These are phyloP conservation scores for Aspergillus candidus DNA, from an alignment of 2,329 filamentous ascomycete genomes.

Conservation along the genomic window DNA sequence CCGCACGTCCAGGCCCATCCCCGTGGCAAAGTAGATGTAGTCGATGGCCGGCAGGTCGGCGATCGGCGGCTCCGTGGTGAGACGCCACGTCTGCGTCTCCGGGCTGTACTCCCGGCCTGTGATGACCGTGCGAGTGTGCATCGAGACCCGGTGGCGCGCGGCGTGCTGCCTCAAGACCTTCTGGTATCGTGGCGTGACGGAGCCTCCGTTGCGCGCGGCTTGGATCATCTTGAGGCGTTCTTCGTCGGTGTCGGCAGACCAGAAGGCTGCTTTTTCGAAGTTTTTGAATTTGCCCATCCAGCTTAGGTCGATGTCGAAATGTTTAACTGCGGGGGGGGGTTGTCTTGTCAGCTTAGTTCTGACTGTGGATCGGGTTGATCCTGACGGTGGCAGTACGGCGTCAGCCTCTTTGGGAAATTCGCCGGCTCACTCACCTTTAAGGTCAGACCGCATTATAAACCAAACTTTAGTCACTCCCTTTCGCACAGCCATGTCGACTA, in stretches of 20 bases:
- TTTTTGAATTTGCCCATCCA: conserved; percentile 84
- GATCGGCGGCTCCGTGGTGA: conserved; percentile 51
- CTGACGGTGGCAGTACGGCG: too few relatives aligned
- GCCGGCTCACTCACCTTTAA: conserved; percentile 37
- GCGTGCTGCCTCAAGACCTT: conserved; percentile 61
- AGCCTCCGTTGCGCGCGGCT: conserved; percentile 66
- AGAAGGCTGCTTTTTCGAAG: conserved; percentile 68
- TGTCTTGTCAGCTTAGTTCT: neutral
- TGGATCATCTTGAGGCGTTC: conserved; percentile 62
- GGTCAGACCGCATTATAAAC: conserved; percentile 58
- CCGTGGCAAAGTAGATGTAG: conserved; percentile 72
- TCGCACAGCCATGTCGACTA: conserved; percentile 60
- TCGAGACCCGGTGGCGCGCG: conserved; percentile 45
- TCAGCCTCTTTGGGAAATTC: too few relatives aligned
- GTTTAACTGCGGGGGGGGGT: conserved; percentile 59
- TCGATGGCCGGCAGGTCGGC: conserved; percentile 49
- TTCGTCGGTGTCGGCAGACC: conserved; percentile 66
- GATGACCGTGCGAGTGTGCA: conserved; percentile 56
- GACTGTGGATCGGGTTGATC: neutral
- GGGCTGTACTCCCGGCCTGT: conserved; percentile 47
- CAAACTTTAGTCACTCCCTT: conserved; percentile 62
- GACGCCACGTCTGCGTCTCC: conserved; percentile 43
- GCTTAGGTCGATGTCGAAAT: conserved; percentile 68
- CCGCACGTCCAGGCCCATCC: conserved; percentile 58
- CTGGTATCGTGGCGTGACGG: conserved; percentile 62